Evolutionary conservation across 2,329 filamentous ascomycete species (phyloP).

Genomic region (Paracoccidioides brasiliensis): DNA sequence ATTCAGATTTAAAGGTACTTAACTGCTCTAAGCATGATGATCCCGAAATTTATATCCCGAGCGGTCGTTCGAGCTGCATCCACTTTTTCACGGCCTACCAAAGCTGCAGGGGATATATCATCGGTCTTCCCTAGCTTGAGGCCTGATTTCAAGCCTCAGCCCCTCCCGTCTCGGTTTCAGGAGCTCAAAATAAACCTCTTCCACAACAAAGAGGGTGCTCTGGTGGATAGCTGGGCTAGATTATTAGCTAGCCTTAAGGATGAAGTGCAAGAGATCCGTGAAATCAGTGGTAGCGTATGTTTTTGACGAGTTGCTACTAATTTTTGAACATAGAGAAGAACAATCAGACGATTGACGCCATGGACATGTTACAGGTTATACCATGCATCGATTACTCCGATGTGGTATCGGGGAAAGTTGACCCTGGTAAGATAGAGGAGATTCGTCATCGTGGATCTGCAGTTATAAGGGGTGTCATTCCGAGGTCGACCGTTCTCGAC

Average conservation of each 20-base stretch:
- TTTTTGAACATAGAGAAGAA: background rate
- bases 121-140: conserved; percentile 36
- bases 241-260: background rate
- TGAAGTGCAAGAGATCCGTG: background rate
- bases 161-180: conserved; percentile 30
- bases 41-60: background rate
- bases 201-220: conserved; percentile 13
- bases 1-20: too few species aligned
- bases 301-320: background rate
- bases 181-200: conserved; percentile 29
- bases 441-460: conserved; percentile 46
- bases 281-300: background rate
- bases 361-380: background rate
- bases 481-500: conserved; percentile 46
- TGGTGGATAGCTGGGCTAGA: background rate
- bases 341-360: background rate
- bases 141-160: conserved; percentile 30
- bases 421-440: conserved; percentile 22
- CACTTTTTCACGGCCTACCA: conserved; percentile 23
- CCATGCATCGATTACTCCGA: background rate
- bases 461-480: conserved; percentile 53
- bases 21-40: background rate
- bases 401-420: conserved; percentile 10
- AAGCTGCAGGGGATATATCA: conserved; percentile 35
- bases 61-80: background rate